Evolutionary conservation across 345 rosid genomes (phyloP).

Genomic region (Mercurialis annua): DNA sequence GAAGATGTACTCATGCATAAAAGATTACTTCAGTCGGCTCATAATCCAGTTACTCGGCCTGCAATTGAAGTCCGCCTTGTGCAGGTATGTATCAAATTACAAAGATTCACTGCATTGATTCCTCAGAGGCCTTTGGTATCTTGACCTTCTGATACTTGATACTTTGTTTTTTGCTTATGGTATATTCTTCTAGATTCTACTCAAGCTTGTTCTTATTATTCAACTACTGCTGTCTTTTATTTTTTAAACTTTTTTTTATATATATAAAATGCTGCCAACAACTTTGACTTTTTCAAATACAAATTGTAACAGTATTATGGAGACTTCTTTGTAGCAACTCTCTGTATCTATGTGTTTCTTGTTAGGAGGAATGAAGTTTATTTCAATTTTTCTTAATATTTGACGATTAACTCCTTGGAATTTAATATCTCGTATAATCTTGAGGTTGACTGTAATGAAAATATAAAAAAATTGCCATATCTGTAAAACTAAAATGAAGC

Average conservation of each 20-base stretch:
- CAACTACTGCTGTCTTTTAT: constrained; percentile 13
- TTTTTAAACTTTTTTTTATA: neutral
- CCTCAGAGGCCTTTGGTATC: neutral
- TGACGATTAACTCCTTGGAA: too few species aligned
- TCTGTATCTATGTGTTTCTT: constrained; percentile 1
- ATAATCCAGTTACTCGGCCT: constrained; percentile 46
- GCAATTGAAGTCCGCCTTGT: constrained; percentile 61
- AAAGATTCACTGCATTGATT: constrained; percentile 11
- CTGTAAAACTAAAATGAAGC: neutral
- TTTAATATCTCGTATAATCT: too few species aligned
- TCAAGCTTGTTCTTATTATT: constrained; percentile 1
- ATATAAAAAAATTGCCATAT: neutral
- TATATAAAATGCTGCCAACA: neutral
- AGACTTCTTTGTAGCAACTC: neutral
- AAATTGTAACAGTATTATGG: neutral
- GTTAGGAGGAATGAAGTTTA: neutral
- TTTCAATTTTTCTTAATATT: too few species aligned
- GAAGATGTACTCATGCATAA: constrained; percentile 67
- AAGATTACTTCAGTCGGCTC: constrained; percentile 49
- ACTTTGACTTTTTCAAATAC: constrained; percentile 1
- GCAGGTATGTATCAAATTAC: constrained; percentile 38
- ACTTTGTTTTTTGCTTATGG: constrained; percentile 12
- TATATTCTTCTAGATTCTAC: constrained; percentile 18
- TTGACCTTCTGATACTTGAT: constrained; percentile 11
- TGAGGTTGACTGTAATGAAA: neutral